Evolutionary conservation across 73 alveolate genomes (phyloP).

Genomic region (Paraurostyla sp.): DNA sequence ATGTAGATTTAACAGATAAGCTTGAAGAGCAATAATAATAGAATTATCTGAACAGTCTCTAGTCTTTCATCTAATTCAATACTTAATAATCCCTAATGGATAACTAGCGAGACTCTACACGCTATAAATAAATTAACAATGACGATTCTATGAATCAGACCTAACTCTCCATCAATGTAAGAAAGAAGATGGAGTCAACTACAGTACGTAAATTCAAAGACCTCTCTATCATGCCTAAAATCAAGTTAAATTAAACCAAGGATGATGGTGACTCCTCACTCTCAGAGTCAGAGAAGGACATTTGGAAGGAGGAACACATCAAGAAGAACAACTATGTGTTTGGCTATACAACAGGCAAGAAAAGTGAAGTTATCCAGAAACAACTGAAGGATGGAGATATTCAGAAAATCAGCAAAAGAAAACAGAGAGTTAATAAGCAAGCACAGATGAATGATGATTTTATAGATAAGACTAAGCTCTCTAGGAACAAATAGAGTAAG

Average conservation of each 20-base stretch:
- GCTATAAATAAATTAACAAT: not conserved
- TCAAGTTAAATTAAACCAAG: not conserved
- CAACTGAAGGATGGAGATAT: slow-evolving; percentile 6
- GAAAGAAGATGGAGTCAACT: not conserved
- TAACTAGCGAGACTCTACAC: not conserved
- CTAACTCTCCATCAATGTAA: not conserved
- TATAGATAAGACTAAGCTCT: slow-evolving; percentile 12
- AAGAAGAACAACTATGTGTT: not conserved
- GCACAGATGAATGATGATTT: not conserved
- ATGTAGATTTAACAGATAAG: not conserved
- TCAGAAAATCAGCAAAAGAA: not conserved
- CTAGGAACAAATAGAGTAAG: not conserved
- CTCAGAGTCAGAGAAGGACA: not conserved
- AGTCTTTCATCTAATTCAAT: not conserved
- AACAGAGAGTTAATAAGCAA: not conserved
- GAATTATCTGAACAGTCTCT: not conserved
- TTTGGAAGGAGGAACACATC: not conserved
- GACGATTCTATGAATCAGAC: not conserved
- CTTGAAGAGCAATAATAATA: not conserved
- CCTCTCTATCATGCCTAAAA: not conserved
- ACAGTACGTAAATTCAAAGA: not conserved
- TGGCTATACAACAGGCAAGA: not conserved
- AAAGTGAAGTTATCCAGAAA: not conserved
- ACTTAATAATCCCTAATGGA: not conserved
- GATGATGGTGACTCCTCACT: not conserved